Evolutionary conservation across 2,329 filamentous ascomycete genomes (phyloP).

Genomic region (Fusarium zealandicum): DNA sequence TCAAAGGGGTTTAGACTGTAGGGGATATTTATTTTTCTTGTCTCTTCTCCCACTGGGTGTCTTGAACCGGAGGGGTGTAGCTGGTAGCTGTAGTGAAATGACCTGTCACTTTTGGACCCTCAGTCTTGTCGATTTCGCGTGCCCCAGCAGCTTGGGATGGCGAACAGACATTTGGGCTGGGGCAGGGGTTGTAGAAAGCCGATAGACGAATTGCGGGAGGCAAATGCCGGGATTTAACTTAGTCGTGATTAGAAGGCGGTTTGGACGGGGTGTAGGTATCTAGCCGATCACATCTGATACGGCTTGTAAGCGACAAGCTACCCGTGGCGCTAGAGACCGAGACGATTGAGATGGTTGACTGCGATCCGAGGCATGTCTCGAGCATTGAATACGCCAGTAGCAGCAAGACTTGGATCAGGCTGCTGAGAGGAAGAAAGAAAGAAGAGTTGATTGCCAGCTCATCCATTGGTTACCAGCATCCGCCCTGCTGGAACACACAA

Average conservation of each 20-base stretch:
- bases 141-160: conserved; percentile 28
- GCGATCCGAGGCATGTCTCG: conserved; percentile 19
- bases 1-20: conserved; percentile 9
- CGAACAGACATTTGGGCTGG: conserved; percentile 29
- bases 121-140: conserved; percentile 20
- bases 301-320: conserved; percentile 15
- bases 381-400: neutral
- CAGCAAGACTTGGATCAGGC: neutral
- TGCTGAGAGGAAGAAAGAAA: neutral
- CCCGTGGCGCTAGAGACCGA: conserved; percentile 13
- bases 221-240: conserved; percentile 24
- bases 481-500: conserved; percentile 34
- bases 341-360: conserved; percentile 6
- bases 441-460: conserved; percentile 4
- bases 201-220: conserved; percentile 32
- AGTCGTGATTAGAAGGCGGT: conserved; percentile 11
- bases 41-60: conserved; percentile 11
- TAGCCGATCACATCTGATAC: conserved; percentile 28
- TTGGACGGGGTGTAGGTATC: conserved; percentile 29
- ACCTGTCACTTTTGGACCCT: conserved; percentile 32
- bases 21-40: conserved; percentile 4
- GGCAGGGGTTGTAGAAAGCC: conserved; percentile 25
- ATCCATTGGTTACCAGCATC: conserved; percentile 37
- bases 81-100: conserved; percentile 21
- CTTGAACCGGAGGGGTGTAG: conserved; percentile 13